Conservation (phyloP, 257 asterid genomes). For the Nicotiana undulata region DNA sequence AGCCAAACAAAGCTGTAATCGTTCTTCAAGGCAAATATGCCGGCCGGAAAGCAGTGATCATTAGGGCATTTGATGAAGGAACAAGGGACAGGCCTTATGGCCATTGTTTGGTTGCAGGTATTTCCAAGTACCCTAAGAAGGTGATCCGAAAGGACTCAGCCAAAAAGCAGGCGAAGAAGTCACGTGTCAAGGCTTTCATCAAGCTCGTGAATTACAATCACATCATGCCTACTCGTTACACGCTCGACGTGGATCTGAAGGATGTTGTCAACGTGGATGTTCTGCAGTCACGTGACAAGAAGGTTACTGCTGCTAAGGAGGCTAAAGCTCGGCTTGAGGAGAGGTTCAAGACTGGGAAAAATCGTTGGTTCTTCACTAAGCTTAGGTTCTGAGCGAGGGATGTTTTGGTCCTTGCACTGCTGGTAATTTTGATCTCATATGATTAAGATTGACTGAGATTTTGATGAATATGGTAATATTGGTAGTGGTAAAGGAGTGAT, state of each 20-base stretch:
- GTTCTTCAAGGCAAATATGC: slow-evolving; percentile 21
- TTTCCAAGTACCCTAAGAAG: slow-evolving; percentile 21
- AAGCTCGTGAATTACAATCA: slow-evolving; percentile 21
- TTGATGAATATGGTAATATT: background rate
- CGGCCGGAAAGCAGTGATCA: slow-evolving; percentile 14
- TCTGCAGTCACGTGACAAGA: slow-evolving; percentile 15
- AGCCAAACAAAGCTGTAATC: slow-evolving; percentile 28
- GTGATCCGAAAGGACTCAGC: slow-evolving; percentile 22
- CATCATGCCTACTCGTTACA: slow-evolving; percentile 26
- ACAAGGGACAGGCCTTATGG: slow-evolving; percentile 20
- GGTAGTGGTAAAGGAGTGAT: background rate
- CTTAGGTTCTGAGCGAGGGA: slow-evolving; percentile 13
- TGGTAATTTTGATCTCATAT: background rate
- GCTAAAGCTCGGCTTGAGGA: slow-evolving; percentile 18
- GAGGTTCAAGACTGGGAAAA: slow-evolving; percentile 22
- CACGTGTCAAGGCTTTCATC: slow-evolving; percentile 22
- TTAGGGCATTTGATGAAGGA: slow-evolving; percentile 15
- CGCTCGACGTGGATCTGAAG: slow-evolving; percentile 21
- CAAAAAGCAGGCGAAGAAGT: slow-evolving; percentile 22
- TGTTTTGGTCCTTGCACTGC: background rate
- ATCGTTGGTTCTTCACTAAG: slow-evolving; percentile 24
- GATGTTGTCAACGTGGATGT: slow-evolving; percentile 8
- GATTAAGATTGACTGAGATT: background rate
- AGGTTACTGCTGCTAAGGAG: slow-evolving; percentile 20
- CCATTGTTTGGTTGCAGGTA: slow-evolving; percentile 22